phyloP scores from a whole-genome alignment of 306 rosid genomes.

The Dalbergia cochinchinensis region DNA sequence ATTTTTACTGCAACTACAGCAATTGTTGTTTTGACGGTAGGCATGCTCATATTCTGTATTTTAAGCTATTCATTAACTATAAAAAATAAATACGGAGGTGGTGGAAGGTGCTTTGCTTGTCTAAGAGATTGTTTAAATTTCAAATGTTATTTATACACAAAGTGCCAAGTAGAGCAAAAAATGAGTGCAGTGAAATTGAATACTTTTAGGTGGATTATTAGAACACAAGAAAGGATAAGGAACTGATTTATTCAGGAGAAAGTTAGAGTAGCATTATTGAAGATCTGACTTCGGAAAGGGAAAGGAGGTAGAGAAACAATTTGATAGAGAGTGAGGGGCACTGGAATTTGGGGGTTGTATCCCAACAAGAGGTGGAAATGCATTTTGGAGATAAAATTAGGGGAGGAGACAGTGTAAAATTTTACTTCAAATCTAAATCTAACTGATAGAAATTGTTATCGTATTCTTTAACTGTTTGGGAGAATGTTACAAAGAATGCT shows the following conservation, averaged over 20 bases:
- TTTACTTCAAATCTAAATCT: no score
- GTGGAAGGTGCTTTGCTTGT: slow-evolving; percentile 15
- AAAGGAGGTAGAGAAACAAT: slow-evolving; percentile 18
- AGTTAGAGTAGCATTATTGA: not conserved
- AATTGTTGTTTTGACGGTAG: slow-evolving; percentile 94
- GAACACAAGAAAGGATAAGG: slow-evolving; percentile 2
- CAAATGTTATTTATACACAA: not conserved
- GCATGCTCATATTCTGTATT: slow-evolving; percentile 41
- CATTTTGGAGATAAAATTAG: not conserved
- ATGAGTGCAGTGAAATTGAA: slow-evolving; percentile 9
- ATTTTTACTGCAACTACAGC: slow-evolving; percentile 99
- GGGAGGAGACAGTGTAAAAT: not conserved
- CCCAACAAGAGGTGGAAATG: not conserved
- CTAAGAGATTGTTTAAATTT: not conserved
- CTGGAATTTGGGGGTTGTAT: not conserved
- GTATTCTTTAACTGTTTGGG: slow-evolving; percentile 2
- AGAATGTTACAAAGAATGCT: slow-evolving; percentile 10
- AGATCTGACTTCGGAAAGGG: not conserved
- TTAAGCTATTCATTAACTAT: slow-evolving; percentile 29
- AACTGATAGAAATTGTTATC: not conserved
- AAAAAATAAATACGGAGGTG: slow-evolving; percentile 5
- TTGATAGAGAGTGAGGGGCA: not conserved
- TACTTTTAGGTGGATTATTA: slow-evolving; percentile 21
- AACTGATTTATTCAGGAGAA: slow-evolving; percentile 26
- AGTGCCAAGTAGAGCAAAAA: slow-evolving; percentile 21